Percentiles rank a stretch among this genome's conserved stretches.
phyloP scores from a whole-genome alignment of 306 rosid species.

The Cucurbita moschata region DNA sequence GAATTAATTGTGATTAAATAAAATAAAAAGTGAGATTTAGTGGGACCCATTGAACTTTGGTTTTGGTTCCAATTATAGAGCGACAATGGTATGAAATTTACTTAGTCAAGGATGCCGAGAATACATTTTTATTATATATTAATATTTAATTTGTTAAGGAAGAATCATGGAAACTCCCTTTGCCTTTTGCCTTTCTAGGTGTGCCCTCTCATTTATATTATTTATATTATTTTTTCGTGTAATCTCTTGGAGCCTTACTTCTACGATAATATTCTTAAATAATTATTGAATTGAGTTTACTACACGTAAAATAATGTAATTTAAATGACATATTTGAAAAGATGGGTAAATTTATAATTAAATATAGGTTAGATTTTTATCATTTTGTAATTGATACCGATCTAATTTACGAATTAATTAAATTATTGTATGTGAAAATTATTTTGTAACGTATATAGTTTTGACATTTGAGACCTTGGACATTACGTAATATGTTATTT shows the following conservation, averaged over 20 bases:
- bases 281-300: no score
- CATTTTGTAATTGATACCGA: not conserved
- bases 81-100: not conserved
- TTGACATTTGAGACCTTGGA: not conserved
- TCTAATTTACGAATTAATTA: not conserved
- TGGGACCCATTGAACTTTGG: not conserved
- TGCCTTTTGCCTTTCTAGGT: not conserved
- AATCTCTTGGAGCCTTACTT: not conserved
- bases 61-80: not conserved
- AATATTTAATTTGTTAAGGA: not conserved
- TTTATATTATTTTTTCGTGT: accelerated
- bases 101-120: slow-evolving; percentile 1
- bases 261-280: no score
- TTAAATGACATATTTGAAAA: not conserved
- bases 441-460: not conserved
- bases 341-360: not conserved
- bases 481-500: not conserved
- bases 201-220: not conserved
- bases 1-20: not conserved
- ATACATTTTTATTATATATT: not conserved
- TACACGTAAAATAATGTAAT: no score
- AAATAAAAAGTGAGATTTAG: not conserved
- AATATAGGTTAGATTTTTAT: not conserved
- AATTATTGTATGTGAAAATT: not conserved
- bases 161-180: not conserved